phyloP scores from a whole-genome alignment of 2,329 filamentous ascomycete genomes.

The Aureobasidium sp. region DNA sequence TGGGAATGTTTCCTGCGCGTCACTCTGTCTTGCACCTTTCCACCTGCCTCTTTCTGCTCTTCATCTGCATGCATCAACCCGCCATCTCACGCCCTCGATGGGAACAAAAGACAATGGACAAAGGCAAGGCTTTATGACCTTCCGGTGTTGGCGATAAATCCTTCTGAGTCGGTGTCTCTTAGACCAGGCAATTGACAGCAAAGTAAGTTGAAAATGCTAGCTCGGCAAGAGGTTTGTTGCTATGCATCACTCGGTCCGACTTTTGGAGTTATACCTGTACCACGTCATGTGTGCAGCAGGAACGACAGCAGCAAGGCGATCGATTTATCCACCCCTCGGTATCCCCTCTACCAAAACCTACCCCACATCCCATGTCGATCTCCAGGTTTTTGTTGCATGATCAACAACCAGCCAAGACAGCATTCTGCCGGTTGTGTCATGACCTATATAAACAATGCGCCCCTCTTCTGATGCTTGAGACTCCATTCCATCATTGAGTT shows the following conservation, averaged over 20 bases:
- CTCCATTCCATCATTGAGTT: background rate
- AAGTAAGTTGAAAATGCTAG: too few relatives aligned
- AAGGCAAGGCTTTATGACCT: too few relatives aligned
- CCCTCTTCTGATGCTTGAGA: background rate
- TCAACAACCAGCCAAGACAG: background rate
- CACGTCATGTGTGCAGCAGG: background rate
- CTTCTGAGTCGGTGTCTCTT: too few relatives aligned
- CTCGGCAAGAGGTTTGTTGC: too few relatives aligned
- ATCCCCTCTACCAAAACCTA: background rate
- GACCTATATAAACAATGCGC: background rate
- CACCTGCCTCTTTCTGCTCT: background rate
- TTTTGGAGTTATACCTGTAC: background rate
- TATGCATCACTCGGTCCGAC: background rate
- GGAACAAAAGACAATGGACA: background rate
- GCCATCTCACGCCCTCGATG: background rate
- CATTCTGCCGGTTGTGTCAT: background rate
- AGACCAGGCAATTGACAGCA: too few relatives aligned
- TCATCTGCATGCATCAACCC: background rate
- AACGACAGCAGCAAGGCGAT: background rate
- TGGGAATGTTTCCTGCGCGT: background rate
- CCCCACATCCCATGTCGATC: slow-evolving; percentile 7
- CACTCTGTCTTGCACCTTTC: background rate
- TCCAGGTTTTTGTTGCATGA: background rate
- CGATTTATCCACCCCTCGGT: background rate
- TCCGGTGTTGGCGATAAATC: too few relatives aligned